Evolutionary conservation across 768 basidiomycete species (phyloP), one percentile per base, ranked within the genome.

Genomic region (Boletus eberwhitei): DNA sequence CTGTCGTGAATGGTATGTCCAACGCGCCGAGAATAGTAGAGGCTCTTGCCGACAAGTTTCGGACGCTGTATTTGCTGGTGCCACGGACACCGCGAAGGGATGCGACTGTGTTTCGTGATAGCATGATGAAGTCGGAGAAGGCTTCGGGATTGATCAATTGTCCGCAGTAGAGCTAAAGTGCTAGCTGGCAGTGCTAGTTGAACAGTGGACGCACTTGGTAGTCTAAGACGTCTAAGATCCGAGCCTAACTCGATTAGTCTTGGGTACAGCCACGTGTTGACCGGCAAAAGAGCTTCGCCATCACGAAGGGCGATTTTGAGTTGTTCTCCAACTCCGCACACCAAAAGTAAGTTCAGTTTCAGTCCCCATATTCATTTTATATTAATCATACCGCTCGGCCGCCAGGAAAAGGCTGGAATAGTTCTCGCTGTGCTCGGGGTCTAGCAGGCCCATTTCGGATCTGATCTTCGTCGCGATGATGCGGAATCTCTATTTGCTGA

Each of bases 41-140:
- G 3, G 89, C 91, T 59, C 91, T 79, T 52, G 76, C 79, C 8
- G 90, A 93, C 66, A 90, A 68, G 37, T 70, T 63, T 58, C 86
- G 83, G 54, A 42, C 48, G 26, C 13, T 32, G 2, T 31, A 38
- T 35, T 26, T 43, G 35, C 44, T 48, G 32, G 75, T 57, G 40
- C 73, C 44, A 40, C 32, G 59, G 16, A 48, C 54, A 24, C 36
- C 43, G 40, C 55, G 59, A 19, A 66, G 49, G 32, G 58, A 52
- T 0, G 22, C 22, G 24, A 64, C 7, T 16, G 54, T 17, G 24
- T 52, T 62, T 37, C 71, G 71, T 41, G 57, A 56, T 34, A 72
- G 36, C 62, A 70, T 72, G 29, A 13, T 70, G 26, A 13, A n/a
- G 38, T 19, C 17, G 19, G 34, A 34, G n/a, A 26, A 19, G 4